These are phyloP conservation scores for Blakeslea trispora DNA, from an alignment of 371 early-diverging fungal genomes.

Conservation along the genomic window DNA sequence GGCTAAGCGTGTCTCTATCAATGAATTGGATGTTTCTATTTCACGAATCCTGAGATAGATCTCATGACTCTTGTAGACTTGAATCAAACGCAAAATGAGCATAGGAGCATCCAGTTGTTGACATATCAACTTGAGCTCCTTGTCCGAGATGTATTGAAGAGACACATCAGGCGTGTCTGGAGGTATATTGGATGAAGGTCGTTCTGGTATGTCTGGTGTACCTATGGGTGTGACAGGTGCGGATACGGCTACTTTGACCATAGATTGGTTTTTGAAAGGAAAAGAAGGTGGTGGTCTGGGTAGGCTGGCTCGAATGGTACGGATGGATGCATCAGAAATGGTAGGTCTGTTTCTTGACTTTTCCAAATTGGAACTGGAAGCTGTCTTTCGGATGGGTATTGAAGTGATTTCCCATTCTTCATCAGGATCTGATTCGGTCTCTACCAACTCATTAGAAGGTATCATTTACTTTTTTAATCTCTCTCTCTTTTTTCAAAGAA, in stretches of 20 bases:
- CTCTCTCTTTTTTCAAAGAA: too few species aligned
- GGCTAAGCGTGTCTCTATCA: slow-evolving; percentile 30
- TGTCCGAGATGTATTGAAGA: slow-evolving; percentile 23
- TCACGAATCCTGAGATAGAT: slow-evolving; percentile 36
- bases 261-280: background rate
- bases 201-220: background rate
- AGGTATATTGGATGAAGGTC: background rate
- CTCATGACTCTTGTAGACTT: slow-evolving; percentile 37
- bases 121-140: slow-evolving; percentile 31
- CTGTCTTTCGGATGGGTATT: background rate
- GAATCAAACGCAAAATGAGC: slow-evolving; percentile 24
- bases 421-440: too few species aligned
- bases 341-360: background rate
- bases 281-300: background rate
- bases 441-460: too few species aligned
- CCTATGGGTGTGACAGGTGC: background rate
- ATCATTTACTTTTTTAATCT: too few species aligned
- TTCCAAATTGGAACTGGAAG: background rate
- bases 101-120: slow-evolving; percentile 19
- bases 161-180: background rate
- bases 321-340: background rate
- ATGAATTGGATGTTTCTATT: slow-evolving; percentile 28
- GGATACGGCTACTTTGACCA: background rate
- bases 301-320: background rate
- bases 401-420: background rate